Conservation (phyloP, 768 basidiomycete species). For the Panaeolus papilionaceus region DNA sequence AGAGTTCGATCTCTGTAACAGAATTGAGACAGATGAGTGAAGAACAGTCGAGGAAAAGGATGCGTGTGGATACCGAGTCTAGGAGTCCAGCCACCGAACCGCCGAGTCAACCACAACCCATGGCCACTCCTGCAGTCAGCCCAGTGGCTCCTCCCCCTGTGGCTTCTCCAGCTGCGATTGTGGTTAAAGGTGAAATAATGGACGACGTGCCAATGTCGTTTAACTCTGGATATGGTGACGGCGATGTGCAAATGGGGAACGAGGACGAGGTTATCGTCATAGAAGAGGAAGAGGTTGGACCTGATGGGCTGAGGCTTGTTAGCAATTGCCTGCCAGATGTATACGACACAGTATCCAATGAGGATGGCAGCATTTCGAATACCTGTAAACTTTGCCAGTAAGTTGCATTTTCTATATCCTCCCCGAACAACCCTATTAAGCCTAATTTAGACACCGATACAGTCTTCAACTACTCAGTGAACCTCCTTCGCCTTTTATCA, state of each 20-base stretch:
- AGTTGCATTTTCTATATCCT: conserved; percentile 30
- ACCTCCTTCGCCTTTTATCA: conserved; percentile 42
- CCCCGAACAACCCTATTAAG: not conserved
- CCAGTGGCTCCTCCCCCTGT: not conserved
- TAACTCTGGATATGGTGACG: conserved; percentile 22
- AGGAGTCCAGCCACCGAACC: not conserved
- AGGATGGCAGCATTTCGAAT: conserved; percentile 30
- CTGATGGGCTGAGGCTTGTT: conserved; percentile 47
- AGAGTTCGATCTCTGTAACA: conserved; percentile 17
- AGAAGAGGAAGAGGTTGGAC: conserved; percentile 36
- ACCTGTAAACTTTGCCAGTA: conserved; percentile 59
- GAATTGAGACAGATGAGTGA: conserved; percentile 4
- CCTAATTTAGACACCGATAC: conserved; percentile 41
- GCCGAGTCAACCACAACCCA: not conserved
- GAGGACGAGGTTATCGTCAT: conserved; percentile 27
- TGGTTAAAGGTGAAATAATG: conserved; percentile 18
- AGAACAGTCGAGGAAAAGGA: conserved; percentile 18
- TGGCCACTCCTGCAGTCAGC: not conserved
- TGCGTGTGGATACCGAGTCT: conserved; percentile 19
- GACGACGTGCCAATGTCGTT: conserved; percentile 12
- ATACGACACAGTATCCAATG: conserved; percentile 40
- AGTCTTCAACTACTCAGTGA: conserved; percentile 32
- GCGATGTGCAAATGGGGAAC: conserved; percentile 42
- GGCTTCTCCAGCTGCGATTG: not conserved
- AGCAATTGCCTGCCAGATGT: conserved; percentile 51